phyloP scores from a whole-genome alignment of 2,329 filamentous ascomycete species.

The Xylariales sp. region DNA sequence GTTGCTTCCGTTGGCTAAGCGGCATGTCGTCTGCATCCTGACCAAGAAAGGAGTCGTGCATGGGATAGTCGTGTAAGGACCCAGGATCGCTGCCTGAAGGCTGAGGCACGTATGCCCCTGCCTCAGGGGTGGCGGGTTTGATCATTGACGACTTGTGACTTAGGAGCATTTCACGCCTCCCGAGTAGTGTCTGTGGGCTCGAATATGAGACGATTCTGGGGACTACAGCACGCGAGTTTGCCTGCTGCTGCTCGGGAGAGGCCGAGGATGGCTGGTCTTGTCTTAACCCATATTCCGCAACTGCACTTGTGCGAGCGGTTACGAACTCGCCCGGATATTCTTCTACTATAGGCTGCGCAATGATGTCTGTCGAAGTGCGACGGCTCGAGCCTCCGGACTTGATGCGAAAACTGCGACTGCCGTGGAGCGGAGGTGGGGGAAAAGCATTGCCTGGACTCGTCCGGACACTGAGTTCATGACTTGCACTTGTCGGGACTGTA shows the following conservation, averaged over 20 bases:
- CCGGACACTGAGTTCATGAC: not conserved
- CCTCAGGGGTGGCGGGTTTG: constrained; percentile 17
- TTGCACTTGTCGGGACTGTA: not conserved
- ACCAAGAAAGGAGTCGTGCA: constrained; percentile 20
- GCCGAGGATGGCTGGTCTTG: constrained; percentile 13
- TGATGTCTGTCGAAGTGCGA: constrained; percentile 22
- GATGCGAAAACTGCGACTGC: constrained; percentile 18
- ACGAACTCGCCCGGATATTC: constrained; percentile 27
- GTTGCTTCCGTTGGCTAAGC: constrained; percentile 59
- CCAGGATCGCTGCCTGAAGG: constrained; percentile 35
- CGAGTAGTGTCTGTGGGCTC: constrained; percentile 52
- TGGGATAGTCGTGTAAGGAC: constrained; percentile 34
- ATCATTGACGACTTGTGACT: constrained; percentile 44
- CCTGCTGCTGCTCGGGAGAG: constrained; percentile 12
- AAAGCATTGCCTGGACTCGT: constrained; percentile 6
- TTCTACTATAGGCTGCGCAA: constrained; percentile 39
- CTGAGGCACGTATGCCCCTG: constrained; percentile 13
- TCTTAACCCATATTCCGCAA: not conserved
- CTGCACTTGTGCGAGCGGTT: constrained; percentile 7
- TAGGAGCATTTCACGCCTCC: constrained; percentile 50
- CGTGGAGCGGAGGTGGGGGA: constrained; percentile 8
- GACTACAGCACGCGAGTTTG: constrained; percentile 22
- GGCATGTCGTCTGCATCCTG: constrained; percentile 64
- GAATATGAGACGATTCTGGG: constrained; percentile 46
- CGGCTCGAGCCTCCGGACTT: constrained; percentile 18